Evolutionary conservation across 1,139 yeast species (phyloP).

Genomic region (Pichia sp.): DNA sequence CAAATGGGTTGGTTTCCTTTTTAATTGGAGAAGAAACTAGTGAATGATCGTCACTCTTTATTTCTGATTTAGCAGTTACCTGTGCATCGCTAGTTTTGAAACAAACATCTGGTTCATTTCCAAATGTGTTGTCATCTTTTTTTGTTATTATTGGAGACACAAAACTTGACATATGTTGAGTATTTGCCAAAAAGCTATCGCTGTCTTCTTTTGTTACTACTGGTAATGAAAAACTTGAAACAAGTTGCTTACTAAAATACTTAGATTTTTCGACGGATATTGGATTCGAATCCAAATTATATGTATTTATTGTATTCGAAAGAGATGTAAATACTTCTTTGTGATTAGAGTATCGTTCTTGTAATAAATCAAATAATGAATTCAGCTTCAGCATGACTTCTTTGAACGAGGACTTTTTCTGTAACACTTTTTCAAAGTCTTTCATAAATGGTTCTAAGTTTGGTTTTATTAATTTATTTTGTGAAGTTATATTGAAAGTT

Average conservation of each 20-base stretch:
- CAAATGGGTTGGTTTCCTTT: neutral
- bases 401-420: neutral
- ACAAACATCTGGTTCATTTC: neutral
- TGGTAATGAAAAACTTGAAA: neutral
- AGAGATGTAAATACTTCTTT: neutral
- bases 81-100: neutral
- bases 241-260: neutral
- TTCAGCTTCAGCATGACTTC: constrained; percentile 1
- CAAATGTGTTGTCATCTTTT: neutral
- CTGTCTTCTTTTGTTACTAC: neutral
- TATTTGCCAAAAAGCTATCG: neutral
- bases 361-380: neutral
- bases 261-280: neutral
- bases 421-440: neutral
- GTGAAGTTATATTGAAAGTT: neutral
- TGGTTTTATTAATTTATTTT: neutral
- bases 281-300: neutral
- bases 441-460: neutral
- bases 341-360: neutral
- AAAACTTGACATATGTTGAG: neutral
- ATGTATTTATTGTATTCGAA: neutral
- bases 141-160: neutral
- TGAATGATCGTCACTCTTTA: neutral
- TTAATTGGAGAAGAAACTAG: neutral
- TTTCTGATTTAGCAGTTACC: neutral